Percentiles rank a stretch among this genome's conserved stretches.
phyloP scores from a whole-genome alignment of 345 rosid genomes.

The Eucalyptus sp. region DNA sequence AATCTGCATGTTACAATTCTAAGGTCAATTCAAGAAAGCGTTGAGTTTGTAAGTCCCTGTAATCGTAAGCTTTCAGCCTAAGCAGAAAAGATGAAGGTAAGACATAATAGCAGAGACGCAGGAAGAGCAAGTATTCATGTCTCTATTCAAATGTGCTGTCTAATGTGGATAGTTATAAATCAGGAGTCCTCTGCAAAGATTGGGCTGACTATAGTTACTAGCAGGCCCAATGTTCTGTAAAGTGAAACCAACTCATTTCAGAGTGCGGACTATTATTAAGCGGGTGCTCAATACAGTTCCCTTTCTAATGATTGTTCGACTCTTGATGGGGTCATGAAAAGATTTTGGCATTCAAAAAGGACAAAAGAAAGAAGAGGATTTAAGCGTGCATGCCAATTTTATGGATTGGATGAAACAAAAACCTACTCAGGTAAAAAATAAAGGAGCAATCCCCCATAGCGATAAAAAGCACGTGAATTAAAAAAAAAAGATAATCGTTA shows the following conservation, averaged over 20 bases:
- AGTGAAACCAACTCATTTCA: neutral
- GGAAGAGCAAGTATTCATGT: neutral
- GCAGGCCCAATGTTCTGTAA: neutral
- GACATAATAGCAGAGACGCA: neutral
- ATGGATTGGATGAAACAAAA: neutral
- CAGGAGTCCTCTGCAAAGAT: neutral
- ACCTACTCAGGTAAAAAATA: neutral
- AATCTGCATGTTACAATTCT: constrained; percentile 18
- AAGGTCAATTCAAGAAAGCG: neutral
- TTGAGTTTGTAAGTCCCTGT: neutral
- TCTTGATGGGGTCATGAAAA: neutral
- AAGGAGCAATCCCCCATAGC: neutral
- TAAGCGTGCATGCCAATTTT: neutral
- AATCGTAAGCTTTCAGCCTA: neutral
- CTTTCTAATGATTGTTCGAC: neutral
- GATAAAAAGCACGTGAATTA: neutral
- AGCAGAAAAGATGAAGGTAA: neutral
- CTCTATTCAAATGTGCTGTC: neutral
- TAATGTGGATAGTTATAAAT: neutral
- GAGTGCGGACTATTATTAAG: neutral
- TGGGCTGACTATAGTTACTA: neutral
- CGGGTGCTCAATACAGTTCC: neutral
- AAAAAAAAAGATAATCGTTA: neutral
- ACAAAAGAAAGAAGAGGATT: neutral
- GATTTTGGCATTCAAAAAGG: neutral